phyloP scores from a whole-genome alignment of 129 eudicot species.

The Chrysanthemum lavandulifolium region DNA sequence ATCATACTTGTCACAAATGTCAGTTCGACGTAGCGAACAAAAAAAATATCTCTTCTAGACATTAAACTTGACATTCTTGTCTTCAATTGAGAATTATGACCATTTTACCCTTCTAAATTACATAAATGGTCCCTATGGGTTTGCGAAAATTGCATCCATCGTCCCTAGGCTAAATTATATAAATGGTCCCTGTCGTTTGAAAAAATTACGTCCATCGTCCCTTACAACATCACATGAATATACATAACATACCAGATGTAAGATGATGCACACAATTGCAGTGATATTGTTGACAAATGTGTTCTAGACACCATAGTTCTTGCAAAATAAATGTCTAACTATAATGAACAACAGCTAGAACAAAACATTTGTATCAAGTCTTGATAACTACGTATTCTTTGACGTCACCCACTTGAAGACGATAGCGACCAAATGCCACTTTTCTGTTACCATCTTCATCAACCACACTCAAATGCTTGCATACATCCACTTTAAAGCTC shows the following conservation, averaged over 20 bases:
- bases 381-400: conserved; percentile 12
- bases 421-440: conserved; percentile 25
- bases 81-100: too few relatives aligned
- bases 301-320: neutral
- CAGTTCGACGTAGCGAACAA: too few relatives aligned
- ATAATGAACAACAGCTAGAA: conserved; percentile 11
- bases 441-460: conserved; percentile 31
- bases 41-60: too few relatives aligned
- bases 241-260: neutral
- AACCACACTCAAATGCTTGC: conserved; percentile 31
- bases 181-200: too few relatives aligned
- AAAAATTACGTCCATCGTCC: too few relatives aligned
- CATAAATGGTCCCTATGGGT: too few relatives aligned
- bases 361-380: conserved; percentile 15
- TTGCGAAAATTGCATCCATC: too few relatives aligned
- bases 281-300: neutral
- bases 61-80: too few relatives aligned
- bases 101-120: too few relatives aligned
- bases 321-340: neutral
- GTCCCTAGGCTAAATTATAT: too few relatives aligned
- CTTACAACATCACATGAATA: too few relatives aligned
- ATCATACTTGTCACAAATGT: too few relatives aligned
- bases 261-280: neutral
- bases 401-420: conserved; percentile 29
- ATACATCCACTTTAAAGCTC: conserved; percentile 26